These are phyloP conservation scores for Dimargaris cristalligena DNA, from an alignment of 192 early-diverging fungal species.

Conservation along the genomic window DNA sequence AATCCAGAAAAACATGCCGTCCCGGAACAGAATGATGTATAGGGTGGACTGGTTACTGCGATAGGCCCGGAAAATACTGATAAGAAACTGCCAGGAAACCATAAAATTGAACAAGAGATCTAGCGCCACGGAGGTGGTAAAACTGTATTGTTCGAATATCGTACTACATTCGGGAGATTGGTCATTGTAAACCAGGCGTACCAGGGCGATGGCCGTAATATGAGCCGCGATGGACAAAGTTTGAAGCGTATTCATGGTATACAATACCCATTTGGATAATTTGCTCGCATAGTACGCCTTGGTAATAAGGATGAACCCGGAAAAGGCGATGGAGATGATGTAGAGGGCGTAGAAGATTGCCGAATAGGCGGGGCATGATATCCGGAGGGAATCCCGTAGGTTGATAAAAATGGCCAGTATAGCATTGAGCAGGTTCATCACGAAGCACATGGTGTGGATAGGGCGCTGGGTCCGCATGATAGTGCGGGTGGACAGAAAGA, in stretches of 20 bases:
- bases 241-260: neutral
- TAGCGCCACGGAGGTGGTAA: neutral
- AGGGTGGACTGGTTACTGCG: neutral
- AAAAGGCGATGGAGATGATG: neutral
- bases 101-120: neutral
- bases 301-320: constrained; percentile 11
- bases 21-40: neutral
- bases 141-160: neutral
- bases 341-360: constrained; percentile 8
- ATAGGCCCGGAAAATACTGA: neutral
- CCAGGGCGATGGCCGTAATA: constrained; percentile 8
- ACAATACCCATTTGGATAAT: neutral
- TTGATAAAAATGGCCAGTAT: neutral
- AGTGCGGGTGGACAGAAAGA: too few relatives aligned
- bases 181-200: constrained; percentile 9
- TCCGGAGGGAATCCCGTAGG: neutral
- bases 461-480: too few relatives aligned
- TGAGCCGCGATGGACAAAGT: constrained; percentile 2
- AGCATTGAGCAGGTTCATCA: neutral
- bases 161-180: neutral
- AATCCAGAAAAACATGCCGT: neutral
- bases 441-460: neutral
- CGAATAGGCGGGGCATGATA: neutral
- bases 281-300: neutral
- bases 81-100: neutral